These are phyloP conservation scores for Cercospora sesami DNA, from an alignment of 2,329 filamentous ascomycete genomes.

Conservation along the genomic window DNA sequence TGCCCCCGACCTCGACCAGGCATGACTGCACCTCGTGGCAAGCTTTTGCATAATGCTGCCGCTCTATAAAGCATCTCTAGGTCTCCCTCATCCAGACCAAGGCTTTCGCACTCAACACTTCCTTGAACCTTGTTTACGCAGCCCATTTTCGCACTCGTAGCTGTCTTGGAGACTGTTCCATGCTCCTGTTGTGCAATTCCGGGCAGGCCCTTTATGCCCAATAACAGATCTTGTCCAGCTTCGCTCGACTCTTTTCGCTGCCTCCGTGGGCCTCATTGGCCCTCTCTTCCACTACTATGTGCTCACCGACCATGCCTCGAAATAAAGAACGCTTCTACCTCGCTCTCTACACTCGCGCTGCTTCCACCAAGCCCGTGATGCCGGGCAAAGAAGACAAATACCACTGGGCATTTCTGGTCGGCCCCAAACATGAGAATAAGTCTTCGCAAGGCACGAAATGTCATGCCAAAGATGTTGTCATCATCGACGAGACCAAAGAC, in stretches of 20 bases:
- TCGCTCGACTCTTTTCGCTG: not conserved
- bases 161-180: not conserved
- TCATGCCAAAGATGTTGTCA: conserved; percentile 9
- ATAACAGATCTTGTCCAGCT: not conserved
- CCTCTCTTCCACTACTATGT: not conserved
- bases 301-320: conserved; percentile 10
- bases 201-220: not conserved
- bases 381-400: conserved; percentile 13
- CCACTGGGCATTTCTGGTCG: conserved; percentile 10
- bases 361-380: not conserved
- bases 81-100: conserved; percentile 1
- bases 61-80: conserved; percentile 9
- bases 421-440: conserved; percentile 11
- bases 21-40: not conserved
- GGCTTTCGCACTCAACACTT: not conserved
- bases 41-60: conserved; percentile 5
- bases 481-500: conserved; percentile 9
- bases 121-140: conserved; percentile 7
- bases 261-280: not conserved
- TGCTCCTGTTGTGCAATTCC: not conserved
- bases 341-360: conserved; percentile 3
- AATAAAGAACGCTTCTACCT: conserved; percentile 14
- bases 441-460: conserved; percentile 12
- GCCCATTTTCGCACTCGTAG: not conserved
- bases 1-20: not conserved